Conservation (phyloP, 2,329 filamentous ascomycete species). For the Trichophyton mentagrophytes region DNA sequence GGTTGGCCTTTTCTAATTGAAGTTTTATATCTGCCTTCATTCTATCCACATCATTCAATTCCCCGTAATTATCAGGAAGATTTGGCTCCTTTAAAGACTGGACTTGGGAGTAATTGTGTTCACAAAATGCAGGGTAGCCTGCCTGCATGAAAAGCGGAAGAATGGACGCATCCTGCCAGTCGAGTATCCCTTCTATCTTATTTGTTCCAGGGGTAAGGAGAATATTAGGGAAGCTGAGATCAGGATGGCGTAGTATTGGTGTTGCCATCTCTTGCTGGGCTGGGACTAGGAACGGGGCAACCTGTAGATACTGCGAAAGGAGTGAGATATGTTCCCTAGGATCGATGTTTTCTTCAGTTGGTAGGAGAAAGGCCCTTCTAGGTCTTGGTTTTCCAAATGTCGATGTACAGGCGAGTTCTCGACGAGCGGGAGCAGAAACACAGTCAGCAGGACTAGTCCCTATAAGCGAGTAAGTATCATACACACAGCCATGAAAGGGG, state of each 20-base stretch:
- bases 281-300: neutral
- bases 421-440: slow-evolving; percentile 7
- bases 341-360: slow-evolving; percentile 7
- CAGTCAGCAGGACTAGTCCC: slow-evolving; percentile 8
- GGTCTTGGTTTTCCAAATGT: slow-evolving; percentile 4
- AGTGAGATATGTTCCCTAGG: slow-evolving; percentile 9
- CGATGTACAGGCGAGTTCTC: slow-evolving; percentile 6
- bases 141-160: slow-evolving; percentile 10
- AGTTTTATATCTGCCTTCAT: slow-evolving; percentile 1
- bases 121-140: slow-evolving; percentile 11
- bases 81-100: slow-evolving; percentile 5
- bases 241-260: slow-evolving; percentile 9
- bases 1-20: slow-evolving; percentile 8
- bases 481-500: no score
- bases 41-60: slow-evolving; percentile 2
- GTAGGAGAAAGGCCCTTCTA: slow-evolving; percentile 9
- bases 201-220: slow-evolving; percentile 7
- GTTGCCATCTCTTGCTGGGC: neutral
- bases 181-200: slow-evolving; percentile 9
- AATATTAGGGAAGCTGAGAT: slow-evolving; percentile 9
- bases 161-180: slow-evolving; percentile 11
- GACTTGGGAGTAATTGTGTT: slow-evolving; percentile 3
- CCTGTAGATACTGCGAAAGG: slow-evolving; percentile 7
- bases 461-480: neutral
- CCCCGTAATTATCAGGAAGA: slow-evolving; percentile 5